Evolutionary conservation across 148 eudicot species (phyloP).

Genomic region (Chenopodium quinoa): DNA sequence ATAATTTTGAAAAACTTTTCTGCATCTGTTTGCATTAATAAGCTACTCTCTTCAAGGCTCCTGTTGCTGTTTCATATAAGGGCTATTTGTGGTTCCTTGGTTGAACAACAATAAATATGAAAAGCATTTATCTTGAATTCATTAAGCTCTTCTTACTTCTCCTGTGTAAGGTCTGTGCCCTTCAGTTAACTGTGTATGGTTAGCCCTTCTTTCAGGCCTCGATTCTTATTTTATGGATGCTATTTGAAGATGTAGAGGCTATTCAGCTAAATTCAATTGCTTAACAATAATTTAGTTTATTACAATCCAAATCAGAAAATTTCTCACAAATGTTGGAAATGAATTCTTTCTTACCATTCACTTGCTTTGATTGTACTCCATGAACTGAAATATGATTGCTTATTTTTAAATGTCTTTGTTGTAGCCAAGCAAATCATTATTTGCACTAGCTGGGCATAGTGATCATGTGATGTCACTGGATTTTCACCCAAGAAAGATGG

Average conservation of each 20-base stretch:
- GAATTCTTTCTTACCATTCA: background rate
- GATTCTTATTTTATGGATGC: background rate
- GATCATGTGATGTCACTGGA: constrained; percentile 47
- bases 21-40: background rate
- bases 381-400: background rate
- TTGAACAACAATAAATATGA: background rate
- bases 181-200: background rate
- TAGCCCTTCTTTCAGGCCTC: background rate
- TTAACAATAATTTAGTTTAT: too few species aligned
- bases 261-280: background rate
- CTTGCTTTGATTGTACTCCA: background rate
- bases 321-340: background rate
- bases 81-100: background rate
- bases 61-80: background rate
- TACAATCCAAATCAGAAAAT: background rate
- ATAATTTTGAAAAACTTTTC: background rate
- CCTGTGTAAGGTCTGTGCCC: background rate
- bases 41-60: background rate
- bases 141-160: background rate
- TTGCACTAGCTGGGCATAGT: constrained; percentile 38
- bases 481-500: constrained; percentile 47
- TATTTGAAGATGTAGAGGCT: background rate
- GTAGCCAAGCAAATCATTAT: constrained; percentile 23
- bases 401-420: background rate
- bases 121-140: background rate